These are phyloP conservation scores for Vitis amurensis DNA, from an alignment of 164 flowering plant genomes.

Conservation along the genomic window DNA sequence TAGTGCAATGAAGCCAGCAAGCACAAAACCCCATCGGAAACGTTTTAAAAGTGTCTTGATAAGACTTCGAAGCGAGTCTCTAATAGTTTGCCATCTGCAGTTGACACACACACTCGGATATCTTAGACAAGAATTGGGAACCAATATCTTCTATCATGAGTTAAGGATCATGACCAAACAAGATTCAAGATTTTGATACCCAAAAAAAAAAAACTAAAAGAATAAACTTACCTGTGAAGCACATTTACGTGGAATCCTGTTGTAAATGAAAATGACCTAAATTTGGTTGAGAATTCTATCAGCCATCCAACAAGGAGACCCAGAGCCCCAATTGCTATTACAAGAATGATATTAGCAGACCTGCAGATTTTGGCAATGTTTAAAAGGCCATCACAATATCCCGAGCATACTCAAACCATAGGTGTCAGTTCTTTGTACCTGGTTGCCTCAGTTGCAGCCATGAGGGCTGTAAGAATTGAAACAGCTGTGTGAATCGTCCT, in stretches of 20 bases:
- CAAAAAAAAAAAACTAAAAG: background rate
- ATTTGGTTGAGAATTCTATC: constrained; percentile 55
- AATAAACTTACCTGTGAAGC: constrained; percentile 39
- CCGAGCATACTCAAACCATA: background rate
- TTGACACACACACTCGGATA: background rate
- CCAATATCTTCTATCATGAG: background rate
- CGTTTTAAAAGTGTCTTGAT: constrained; percentile 53
- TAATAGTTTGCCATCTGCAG: constrained; percentile 54
- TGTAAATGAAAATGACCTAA: constrained; percentile 42
- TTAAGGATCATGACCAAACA: background rate
- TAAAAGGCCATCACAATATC: background rate
- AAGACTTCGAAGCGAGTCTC: constrained; percentile 41
- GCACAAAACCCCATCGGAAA: constrained; percentile 69
- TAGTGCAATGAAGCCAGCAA: constrained; percentile 58
- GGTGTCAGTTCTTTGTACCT: constrained; percentile 39
- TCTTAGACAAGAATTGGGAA: background rate
- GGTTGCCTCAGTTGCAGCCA: constrained; percentile 82
- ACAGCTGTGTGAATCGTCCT: constrained; percentile 77
- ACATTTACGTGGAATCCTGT: constrained; percentile 31
- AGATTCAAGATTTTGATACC: background rate
- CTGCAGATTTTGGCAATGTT: constrained; percentile 38
- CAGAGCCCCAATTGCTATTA: constrained; percentile 61
- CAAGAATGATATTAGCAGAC: constrained; percentile 68
- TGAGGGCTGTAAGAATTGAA: constrained; percentile 81
- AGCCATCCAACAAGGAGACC: constrained; percentile 79